Conservation (phyloP, 768 basidiomycete species). For the Tulasnella sp. region DNA sequence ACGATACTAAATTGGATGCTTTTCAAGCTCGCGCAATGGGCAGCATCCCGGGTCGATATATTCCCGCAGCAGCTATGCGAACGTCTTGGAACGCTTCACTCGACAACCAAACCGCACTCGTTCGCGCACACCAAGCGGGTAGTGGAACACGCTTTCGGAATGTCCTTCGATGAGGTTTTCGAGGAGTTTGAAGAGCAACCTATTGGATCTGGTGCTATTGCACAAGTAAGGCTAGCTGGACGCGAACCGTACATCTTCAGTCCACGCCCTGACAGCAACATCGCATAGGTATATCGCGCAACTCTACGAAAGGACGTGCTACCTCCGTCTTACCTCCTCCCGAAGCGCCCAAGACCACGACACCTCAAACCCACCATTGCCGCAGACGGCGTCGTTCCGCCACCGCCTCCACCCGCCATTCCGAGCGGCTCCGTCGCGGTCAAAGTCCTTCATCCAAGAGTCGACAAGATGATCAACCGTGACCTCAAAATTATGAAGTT, state of each 20-base stretch:
- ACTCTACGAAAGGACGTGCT: conserved; percentile 76
- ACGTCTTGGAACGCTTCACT: conserved; percentile 78
- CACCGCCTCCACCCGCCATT: conserved; percentile 52
- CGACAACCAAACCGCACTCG: conserved; percentile 74
- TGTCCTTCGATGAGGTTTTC: conserved; percentile 81
- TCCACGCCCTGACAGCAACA: not conserved
- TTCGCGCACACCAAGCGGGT: conserved; percentile 69
- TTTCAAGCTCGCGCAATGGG: conserved; percentile 90
- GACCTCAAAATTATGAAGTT: conserved; percentile 94
- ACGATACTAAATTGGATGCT: not conserved
- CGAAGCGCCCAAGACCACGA: conserved; percentile 41
- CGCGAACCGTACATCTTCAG: conserved; percentile 6
- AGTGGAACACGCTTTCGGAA: conserved; percentile 75
- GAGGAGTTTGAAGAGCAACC: conserved; percentile 79
- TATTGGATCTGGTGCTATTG: conserved; percentile 98
- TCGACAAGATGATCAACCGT: conserved; percentile 69
- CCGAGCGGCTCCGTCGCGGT: conserved; percentile 88
- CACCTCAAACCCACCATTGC: conserved; percentile 12
- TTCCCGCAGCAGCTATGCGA: conserved; percentile 84
- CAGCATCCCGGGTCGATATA: conserved; percentile 87
- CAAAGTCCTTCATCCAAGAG: conserved; percentile 89
- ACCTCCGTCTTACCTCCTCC: conserved; percentile 73
- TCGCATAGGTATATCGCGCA: conserved; percentile 72
- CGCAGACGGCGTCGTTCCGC: conserved; percentile 17
- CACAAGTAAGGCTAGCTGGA: conserved; percentile 49